Conservation (phyloP, 78 protist genomes). For the Dictyostelium intermedium region DNA sequence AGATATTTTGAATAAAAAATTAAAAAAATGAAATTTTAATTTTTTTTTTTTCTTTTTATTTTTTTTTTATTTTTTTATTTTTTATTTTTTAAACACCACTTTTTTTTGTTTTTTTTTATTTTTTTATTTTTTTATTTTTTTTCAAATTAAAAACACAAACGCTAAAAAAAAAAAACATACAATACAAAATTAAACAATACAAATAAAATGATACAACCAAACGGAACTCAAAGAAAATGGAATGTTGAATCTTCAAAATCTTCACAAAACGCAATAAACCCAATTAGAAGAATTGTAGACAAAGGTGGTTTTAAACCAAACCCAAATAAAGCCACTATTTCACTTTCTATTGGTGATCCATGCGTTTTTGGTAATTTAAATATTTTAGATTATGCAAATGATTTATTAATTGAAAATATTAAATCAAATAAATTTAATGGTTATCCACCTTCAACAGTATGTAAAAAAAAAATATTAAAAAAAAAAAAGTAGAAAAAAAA, state of each 20-base stretch:
- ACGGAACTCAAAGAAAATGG: not conserved
- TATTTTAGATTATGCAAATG: constrained; percentile 17
- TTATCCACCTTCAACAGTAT: constrained; percentile 86
- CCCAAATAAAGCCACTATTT: constrained; percentile 85
- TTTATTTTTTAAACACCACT: not conserved
- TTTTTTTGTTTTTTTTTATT: not conserved
- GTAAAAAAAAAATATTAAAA: not conserved
- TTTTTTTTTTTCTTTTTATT: not conserved
- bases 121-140: not conserved
- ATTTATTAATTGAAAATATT: constrained; percentile 32
- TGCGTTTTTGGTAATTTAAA: constrained; percentile 90
- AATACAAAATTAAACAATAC: not conserved
- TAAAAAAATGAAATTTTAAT: not conserved
- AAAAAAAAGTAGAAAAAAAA: not conserved
- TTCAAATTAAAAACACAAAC: not conserved
- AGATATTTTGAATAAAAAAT: not conserved
- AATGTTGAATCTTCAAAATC: constrained; percentile 65
- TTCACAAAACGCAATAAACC: constrained; percentile 83
- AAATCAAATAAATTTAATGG: constrained; percentile 82
- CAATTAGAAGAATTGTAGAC: constrained; percentile 93
- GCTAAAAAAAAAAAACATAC: not conserved
- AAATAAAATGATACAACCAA: not conserved
- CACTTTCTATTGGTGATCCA: constrained; percentile 93
- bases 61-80: not conserved
- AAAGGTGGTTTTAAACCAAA: constrained; percentile 80